phyloP scores from a whole-genome alignment of 805 yeast genomes.

The Jamesozyma hellenica region DNA sequence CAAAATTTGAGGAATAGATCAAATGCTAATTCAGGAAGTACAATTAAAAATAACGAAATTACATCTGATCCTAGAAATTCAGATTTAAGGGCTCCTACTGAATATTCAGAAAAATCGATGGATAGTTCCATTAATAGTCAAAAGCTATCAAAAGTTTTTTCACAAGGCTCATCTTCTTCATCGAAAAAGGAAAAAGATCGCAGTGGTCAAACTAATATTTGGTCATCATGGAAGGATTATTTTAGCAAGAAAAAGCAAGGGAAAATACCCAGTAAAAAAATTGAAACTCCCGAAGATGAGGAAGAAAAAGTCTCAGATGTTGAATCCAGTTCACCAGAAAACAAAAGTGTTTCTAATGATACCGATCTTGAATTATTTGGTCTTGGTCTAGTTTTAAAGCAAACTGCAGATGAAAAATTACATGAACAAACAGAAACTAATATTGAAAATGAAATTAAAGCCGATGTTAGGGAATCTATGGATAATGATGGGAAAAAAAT shows the following conservation, averaged over 20 bases:
- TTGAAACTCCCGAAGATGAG: not conserved
- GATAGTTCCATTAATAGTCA: not conserved
- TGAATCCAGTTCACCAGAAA: no score
- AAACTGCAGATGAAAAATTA: no score
- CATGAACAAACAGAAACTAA: not conserved
- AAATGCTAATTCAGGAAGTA: constrained; percentile 1
- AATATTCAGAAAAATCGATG: not conserved
- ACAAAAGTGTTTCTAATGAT: no score
- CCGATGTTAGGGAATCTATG: not conserved
- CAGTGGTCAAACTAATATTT: constrained; percentile 10
- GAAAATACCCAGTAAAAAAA: constrained; percentile 2
- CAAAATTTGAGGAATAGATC: constrained; percentile 23
- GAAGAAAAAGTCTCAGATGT: no score
- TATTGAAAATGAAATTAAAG: not conserved
- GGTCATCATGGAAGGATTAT: constrained; percentile 23
- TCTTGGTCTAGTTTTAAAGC: no score
- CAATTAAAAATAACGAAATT: not conserved
- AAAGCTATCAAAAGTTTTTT: not conserved
- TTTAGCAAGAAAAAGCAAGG: constrained; percentile 18
- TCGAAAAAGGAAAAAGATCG: not conserved
- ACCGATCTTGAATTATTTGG: no score
- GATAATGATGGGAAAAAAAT: no score
- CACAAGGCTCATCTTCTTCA: not conserved
- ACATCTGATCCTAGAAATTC: not conserved
- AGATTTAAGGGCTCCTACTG: not conserved